Evolutionary conservation across 1,284 basidiomycete genomes (phyloP).

Genomic region (Trametes polyzona): DNA sequence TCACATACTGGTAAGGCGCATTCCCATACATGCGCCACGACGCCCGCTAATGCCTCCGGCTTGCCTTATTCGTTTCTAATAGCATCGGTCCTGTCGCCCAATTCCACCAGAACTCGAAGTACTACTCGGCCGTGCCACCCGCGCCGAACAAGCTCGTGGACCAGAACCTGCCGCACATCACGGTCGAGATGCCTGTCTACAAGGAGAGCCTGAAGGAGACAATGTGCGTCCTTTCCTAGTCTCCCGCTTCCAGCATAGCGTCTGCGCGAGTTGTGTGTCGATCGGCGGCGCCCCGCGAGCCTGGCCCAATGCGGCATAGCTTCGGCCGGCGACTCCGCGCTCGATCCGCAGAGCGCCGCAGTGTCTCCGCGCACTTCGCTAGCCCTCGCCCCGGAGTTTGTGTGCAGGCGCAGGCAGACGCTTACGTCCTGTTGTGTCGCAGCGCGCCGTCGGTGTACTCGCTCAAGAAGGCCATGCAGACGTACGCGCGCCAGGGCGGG

Average conservation of each 20-base stretch:
- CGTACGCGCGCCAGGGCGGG: conserved; percentile 82
- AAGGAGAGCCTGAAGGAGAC: conserved; percentile 74
- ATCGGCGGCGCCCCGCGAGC: conserved; percentile 3
- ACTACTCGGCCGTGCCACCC: conserved; percentile 68
- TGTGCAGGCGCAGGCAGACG: not conserved
- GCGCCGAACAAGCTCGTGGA: conserved; percentile 66
- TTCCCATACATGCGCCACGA: not conserved
- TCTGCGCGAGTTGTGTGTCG: conserved; percentile 8
- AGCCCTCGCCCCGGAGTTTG: not conserved
- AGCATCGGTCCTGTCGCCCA: conserved; percentile 76
- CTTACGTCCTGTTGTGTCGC: conserved; percentile 14
- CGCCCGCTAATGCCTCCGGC: not conserved
- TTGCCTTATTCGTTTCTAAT: conserved; percentile 19
- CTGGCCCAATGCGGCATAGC: not conserved
- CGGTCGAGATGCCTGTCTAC: conserved; percentile 81
- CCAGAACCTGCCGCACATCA: conserved; percentile 67
- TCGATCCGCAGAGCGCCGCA: not conserved
- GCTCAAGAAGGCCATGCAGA: conserved; percentile 86
- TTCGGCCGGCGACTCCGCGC: not conserved
- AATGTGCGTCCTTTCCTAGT: conserved; percentile 54
- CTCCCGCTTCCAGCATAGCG: not conserved
- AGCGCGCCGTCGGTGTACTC: conserved; percentile 79
- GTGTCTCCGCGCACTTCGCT: not conserved
- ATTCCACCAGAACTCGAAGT: conserved; percentile 73
- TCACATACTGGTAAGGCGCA: conserved; percentile 56